phyloP scores from a whole-genome alignment of 2,329 filamentous ascomycete genomes.

The Colletotrichum sp. region DNA sequence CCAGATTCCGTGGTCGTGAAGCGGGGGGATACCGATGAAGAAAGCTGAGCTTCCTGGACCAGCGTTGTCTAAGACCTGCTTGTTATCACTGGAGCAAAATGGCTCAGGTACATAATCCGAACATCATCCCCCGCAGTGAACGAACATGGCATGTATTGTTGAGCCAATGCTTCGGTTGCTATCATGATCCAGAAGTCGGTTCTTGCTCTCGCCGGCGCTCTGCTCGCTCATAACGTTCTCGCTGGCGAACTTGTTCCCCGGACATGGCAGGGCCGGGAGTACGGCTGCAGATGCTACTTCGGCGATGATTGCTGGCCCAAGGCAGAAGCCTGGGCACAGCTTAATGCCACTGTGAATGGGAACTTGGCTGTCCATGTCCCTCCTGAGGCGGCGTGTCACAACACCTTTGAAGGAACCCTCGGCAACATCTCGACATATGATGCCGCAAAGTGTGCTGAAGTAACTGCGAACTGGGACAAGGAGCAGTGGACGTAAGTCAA shows the following conservation, averaged over 20 bases:
- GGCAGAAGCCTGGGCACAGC: slow-evolving; percentile 40
- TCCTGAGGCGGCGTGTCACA: slow-evolving; percentile 49
- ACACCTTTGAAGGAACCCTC: slow-evolving; percentile 7
- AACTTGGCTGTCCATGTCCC: slow-evolving; percentile 54
- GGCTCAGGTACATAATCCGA: not conserved
- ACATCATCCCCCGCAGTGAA: not conserved
- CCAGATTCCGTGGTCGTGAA: not conserved
- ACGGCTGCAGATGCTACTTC: slow-evolving; percentile 49
- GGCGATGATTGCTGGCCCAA: slow-evolving; percentile 56
- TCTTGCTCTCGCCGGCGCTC: not conserved
- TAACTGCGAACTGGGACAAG: slow-evolving; percentile 32
- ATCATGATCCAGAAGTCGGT: not conserved
- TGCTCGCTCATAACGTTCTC: not conserved
- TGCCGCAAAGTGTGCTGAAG: slow-evolving; percentile 35
- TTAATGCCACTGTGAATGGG: slow-evolving; percentile 55
- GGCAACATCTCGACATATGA: slow-evolving; percentile 36
- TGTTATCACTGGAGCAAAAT: not conserved
- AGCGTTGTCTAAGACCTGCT: not conserved
- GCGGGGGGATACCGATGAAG: not conserved
- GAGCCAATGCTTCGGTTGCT: not conserved
- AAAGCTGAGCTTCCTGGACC: not conserved
- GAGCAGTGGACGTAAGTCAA: slow-evolving; percentile 41
- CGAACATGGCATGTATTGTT: fast-evolving
- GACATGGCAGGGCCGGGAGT: not conserved
- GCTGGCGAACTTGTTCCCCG: not conserved